phyloP scores from a whole-genome alignment of 768 basidiomycete species.

The Melanogaster broomeanus region DNA sequence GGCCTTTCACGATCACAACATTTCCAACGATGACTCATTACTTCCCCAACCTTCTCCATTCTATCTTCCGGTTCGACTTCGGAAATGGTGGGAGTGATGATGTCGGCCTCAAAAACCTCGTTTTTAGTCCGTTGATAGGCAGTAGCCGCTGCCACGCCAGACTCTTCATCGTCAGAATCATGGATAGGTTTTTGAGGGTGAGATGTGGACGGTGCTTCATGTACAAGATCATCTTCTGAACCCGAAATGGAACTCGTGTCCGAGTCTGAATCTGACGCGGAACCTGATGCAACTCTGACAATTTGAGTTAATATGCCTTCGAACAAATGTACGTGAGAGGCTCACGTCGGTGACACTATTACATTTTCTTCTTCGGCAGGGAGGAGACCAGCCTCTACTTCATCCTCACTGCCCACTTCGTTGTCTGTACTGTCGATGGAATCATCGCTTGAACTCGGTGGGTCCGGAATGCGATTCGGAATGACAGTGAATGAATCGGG shows the following conservation, averaged over 20 bases:
- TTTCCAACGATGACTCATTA: conserved; percentile 75
- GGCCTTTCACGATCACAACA: conserved; percentile 72
- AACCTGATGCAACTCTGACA: conserved; percentile 29
- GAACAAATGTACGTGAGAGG: neutral
- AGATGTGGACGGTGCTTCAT: neutral
- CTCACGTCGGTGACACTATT: conserved; percentile 24
- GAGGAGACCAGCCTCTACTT: conserved; percentile 67
- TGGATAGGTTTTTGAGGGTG: conserved; percentile 9
- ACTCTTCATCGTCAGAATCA: conserved; percentile 56
- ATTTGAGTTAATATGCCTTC: conserved; percentile 18
- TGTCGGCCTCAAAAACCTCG: conserved; percentile 59
- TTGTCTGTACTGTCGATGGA: conserved; percentile 53
- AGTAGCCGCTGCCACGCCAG: conserved; percentile 38
- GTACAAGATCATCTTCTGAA: conserved; percentile 22
- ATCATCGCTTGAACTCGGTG: conserved; percentile 38
- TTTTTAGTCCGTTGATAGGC: conserved; percentile 67
- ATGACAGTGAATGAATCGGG: conserved; percentile 3
- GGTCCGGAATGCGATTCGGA: neutral
- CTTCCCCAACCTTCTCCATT: conserved; percentile 76
- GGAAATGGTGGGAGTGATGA: conserved; percentile 63
- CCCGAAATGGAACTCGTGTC: conserved; percentile 21
- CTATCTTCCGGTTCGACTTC: conserved; percentile 63
- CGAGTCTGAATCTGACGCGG: conserved; percentile 41
- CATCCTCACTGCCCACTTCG: conserved; percentile 66
- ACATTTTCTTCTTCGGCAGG: conserved; percentile 41